Percentiles rank a stretch among this genome's conserved stretches.
Conservation (phyloP, 2,329 filamentous ascomycete genomes). For the Cercospora citrullina region DNA sequence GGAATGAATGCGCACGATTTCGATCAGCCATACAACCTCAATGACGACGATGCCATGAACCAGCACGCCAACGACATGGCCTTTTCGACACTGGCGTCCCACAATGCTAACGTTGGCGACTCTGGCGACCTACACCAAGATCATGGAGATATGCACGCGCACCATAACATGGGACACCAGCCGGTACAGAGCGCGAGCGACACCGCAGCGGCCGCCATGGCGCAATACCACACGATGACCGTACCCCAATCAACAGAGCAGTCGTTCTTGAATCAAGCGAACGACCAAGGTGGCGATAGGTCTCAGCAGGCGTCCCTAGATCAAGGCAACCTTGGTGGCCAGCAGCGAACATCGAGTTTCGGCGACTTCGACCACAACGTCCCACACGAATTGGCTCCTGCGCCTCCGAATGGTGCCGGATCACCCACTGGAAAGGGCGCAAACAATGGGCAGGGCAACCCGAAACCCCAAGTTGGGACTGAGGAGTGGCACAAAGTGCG, state of each 20-base stretch:
- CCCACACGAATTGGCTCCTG: conserved; percentile 5
- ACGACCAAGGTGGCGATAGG: conserved; percentile 25
- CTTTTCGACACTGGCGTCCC: conserved; percentile 40
- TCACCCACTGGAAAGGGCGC: conserved; percentile 40
- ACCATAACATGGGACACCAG: conserved; percentile 23
- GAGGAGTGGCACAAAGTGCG: conserved; percentile 98
- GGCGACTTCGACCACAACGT: conserved; percentile 27
- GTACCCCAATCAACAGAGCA: conserved; percentile 58
- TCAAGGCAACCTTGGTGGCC: conserved; percentile 19
- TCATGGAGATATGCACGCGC: conserved; percentile 25
- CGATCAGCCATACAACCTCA: conserved; percentile 39
- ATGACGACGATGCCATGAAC: conserved; percentile 38
- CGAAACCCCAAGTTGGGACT: conserved; percentile 86
- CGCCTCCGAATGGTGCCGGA: conserved; percentile 42
- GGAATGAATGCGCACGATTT: conserved; percentile 34
- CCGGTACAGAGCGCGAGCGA: conserved; percentile 53
- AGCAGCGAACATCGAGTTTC: conserved; percentile 28
- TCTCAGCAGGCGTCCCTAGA: conserved; percentile 27
- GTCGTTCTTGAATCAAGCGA: conserved; percentile 42
- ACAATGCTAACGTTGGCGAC: conserved; percentile 30
- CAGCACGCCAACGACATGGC: conserved; percentile 46
- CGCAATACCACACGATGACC: conserved; percentile 56
- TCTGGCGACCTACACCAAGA: conserved; percentile 17
- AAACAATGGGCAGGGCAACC: conserved; percentile 23
- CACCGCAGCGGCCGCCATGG: conserved; percentile 60